A percentile compares a stretch with the other conserved stretches of the same genome.
These are phyloP conservation scores for Scedosporium boydii DNA, from an alignment of 2,329 filamentous ascomycete genomes.

Conservation along the genomic window DNA sequence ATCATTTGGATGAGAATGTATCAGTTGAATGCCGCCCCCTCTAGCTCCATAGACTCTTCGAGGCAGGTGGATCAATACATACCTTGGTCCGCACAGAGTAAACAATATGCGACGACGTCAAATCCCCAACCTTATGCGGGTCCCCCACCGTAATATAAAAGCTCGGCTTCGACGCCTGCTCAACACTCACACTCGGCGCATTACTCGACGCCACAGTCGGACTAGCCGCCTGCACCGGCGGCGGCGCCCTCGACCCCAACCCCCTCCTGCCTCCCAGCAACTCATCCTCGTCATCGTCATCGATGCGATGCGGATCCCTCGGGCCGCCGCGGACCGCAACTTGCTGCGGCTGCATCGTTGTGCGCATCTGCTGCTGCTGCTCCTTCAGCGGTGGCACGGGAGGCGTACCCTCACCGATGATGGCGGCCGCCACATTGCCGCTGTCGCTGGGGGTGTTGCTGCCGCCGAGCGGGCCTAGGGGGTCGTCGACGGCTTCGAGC, in stretches of 20 bases:
- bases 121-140: slow-evolving; percentile 93
- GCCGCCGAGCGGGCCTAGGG: slow-evolving; percentile 66
- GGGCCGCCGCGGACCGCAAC: slow-evolving; percentile 33
- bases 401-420: slow-evolving; percentile 36
- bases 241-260: slow-evolving; percentile 53
- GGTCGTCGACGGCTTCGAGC: slow-evolving; percentile 68
- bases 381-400: slow-evolving; percentile 60
- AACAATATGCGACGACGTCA: slow-evolving; percentile 95
- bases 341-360: slow-evolving; percentile 36
- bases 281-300: slow-evolving; percentile 58
- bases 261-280: slow-evolving; percentile 11
- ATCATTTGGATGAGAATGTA: slow-evolving; percentile 4
- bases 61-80: slow-evolving; percentile 12
- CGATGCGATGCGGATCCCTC: slow-evolving; percentile 54
- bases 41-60: too few species aligned
- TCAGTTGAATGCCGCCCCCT: too few species aligned
- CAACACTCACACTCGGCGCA: slow-evolving; percentile 76
- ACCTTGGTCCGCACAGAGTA: slow-evolving; percentile 94
- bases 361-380: slow-evolving; percentile 44
- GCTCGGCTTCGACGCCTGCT: slow-evolving; percentile 84
- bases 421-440: slow-evolving; percentile 35
- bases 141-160: slow-evolving; percentile 92
- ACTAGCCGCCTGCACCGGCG: slow-evolving; percentile 50
- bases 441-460: slow-evolving; percentile 31
- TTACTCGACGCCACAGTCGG: slow-evolving; percentile 42